These are phyloP conservation scores for Panaeolus papilionaceus DNA, from an alignment of 768 basidiomycete species.

Conservation along the genomic window DNA sequence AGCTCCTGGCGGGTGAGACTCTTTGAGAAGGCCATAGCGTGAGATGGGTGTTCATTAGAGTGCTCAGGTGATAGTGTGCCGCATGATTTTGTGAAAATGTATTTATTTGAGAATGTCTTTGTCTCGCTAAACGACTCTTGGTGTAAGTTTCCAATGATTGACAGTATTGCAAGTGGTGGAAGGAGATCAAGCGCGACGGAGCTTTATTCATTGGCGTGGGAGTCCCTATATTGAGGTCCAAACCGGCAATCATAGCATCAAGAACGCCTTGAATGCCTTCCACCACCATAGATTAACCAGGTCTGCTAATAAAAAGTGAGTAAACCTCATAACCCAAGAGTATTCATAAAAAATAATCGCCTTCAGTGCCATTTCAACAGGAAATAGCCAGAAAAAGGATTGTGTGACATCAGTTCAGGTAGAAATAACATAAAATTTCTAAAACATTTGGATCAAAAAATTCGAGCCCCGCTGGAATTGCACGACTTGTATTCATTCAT, in stretches of 20 bases:
- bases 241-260: not conserved
- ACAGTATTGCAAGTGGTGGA: not conserved
- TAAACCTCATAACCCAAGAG: not conserved
- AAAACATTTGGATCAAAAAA: constrained; percentile 4
- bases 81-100: not conserved
- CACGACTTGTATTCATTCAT: not conserved
- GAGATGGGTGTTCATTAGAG: not conserved
- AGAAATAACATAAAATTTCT: not conserved
- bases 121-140: not conserved
- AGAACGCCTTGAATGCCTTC: not conserved
- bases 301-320: not conserved
- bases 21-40: not conserved
- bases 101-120: not conserved
- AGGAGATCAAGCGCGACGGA: not conserved
- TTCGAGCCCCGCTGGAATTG: too few species aligned
- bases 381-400: not conserved
- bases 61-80: not conserved
- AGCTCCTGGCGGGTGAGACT: too few species aligned
- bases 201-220: not conserved
- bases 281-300: too few species aligned
- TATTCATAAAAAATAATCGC: not conserved
- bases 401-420: not conserved
- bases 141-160: not conserved
- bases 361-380: not conserved
- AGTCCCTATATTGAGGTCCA: not conserved